Evolutionary conservation across 2,329 filamentous ascomycete species (phyloP).

Genomic region (Rhynchosporium agropyri): DNA sequence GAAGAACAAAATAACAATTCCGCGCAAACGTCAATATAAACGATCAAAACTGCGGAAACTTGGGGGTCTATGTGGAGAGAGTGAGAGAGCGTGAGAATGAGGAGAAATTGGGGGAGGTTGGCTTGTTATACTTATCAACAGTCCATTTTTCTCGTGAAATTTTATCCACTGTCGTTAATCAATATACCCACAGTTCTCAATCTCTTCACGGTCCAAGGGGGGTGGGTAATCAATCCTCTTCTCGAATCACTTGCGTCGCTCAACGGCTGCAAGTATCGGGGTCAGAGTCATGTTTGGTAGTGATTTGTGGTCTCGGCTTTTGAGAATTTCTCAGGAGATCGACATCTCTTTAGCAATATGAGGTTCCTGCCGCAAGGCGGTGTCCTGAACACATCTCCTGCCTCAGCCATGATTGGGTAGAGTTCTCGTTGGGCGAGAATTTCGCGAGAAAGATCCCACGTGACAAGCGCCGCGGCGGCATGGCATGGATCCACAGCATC

Average conservation of each 20-base stretch:
- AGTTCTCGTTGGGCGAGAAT: conserved; percentile 9
- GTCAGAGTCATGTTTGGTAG: conserved; percentile 23
- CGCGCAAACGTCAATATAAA: background rate
- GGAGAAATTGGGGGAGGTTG: conserved; percentile 14
- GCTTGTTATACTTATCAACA: conserved; percentile 8
- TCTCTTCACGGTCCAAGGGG: conserved; percentile 10
- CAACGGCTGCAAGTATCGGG: conserved; percentile 13
- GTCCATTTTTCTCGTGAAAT: conserved; percentile 2
- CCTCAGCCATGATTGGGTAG: conserved; percentile 16
- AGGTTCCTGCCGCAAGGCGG: conserved; percentile 7
- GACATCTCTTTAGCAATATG: conserved; percentile 18
- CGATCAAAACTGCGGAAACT: background rate
- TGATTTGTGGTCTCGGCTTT: background rate
- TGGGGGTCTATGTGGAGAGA: conserved; percentile 6
- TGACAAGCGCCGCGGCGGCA: conserved; percentile 23
- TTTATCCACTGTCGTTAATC: conserved; percentile 12
- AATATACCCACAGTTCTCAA: conserved; percentile 16
- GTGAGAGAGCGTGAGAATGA: conserved; percentile 4
- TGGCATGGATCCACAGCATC: conserved; percentile 23
- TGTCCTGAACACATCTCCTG: conserved; percentile 17
- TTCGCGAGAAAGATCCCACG: conserved; percentile 21
- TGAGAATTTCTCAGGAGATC: conserved; percentile 22
- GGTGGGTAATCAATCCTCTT: conserved; percentile 10
- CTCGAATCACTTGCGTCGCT: conserved; percentile 13
- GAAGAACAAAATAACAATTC: conserved; percentile 9